phyloP scores from a whole-genome alignment of 164 flowering plant genomes.

The Berberis thunbergii region DNA sequence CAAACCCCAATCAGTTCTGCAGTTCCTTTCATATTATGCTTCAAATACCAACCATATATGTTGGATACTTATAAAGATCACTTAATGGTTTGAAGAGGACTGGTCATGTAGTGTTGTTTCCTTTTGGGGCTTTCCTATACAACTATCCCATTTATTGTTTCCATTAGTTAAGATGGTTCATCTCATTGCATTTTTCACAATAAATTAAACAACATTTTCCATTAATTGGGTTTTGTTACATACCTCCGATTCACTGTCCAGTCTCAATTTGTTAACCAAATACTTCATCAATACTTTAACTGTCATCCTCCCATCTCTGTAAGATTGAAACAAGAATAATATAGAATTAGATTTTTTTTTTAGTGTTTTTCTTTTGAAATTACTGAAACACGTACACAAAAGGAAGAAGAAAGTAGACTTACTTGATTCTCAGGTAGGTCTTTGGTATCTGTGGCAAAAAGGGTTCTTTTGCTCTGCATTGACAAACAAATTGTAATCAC shows the following conservation, averaged over 20 bases:
- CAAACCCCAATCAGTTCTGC: conserved; percentile 30
- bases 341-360: no score
- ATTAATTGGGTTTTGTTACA: conserved; percentile 4
- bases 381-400: neutral
- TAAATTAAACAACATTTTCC: neutral
- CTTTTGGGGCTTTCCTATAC: conserved; percentile 9
- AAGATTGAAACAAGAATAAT: neutral
- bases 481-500: conserved; percentile 5
- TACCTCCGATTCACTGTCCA: conserved; percentile 97
- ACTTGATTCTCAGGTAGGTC: conserved; percentile 93
- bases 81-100: neutral
- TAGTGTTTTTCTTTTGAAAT: conserved; percentile 2
- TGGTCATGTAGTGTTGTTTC: neutral
- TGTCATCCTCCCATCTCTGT: conserved; percentile 87
- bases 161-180: neutral
- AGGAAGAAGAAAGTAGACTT: conserved; percentile 9
- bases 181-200: neutral
- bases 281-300: conserved; percentile 77
- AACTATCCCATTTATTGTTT: neutral
- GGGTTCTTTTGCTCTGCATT: conserved; percentile 70
- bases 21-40: conserved; percentile 42
- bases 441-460: conserved; percentile 88
- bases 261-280: conserved; percentile 75
- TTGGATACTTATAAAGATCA: neutral
- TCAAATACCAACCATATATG: conserved; percentile 14